phyloP scores from a whole-genome alignment of 805 yeast species.

The Wickerhamiella azyma region DNA sequence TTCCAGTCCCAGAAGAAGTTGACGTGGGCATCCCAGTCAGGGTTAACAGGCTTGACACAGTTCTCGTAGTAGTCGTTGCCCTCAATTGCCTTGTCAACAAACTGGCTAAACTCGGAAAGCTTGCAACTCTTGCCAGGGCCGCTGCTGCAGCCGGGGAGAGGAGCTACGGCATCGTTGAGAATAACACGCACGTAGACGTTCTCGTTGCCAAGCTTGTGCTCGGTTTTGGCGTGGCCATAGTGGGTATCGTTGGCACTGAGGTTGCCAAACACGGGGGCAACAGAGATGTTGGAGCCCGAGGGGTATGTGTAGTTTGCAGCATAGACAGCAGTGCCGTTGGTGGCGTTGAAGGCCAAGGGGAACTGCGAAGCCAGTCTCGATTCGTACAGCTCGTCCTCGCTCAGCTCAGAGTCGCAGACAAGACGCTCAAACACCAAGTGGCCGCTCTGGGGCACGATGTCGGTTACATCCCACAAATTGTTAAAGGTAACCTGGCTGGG shows the following conservation, averaged over 20 bases:
- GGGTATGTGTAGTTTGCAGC: slow-evolving; percentile 12
- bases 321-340: slow-evolving; percentile 14
- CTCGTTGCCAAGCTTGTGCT: slow-evolving; percentile 9
- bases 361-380: slow-evolving; percentile 5
- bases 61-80: slow-evolving; percentile 9
- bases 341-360: slow-evolving; percentile 17
- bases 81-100: slow-evolving; percentile 11
- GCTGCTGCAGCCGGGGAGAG: slow-evolving; percentile 33
- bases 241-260: slow-evolving; percentile 3
- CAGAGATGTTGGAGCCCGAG: slow-evolving; percentile 2
- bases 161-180: slow-evolving; percentile 41
- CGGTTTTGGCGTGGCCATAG: not conserved
- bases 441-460: slow-evolving; percentile 25
- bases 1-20: slow-evolving; percentile 21
- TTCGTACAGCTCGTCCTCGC: slow-evolving; percentile 6
- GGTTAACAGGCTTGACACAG: slow-evolving; percentile 13
- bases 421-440: slow-evolving; percentile 24
- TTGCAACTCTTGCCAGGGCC: slow-evolving; percentile 42
- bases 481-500: slow-evolving; percentile 31
- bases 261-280: slow-evolving; percentile 3
- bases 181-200: slow-evolving; percentile 35
- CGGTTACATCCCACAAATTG: slow-evolving; percentile 34
- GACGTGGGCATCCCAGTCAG: slow-evolving; percentile 15
- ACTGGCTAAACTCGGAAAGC: slow-evolving; percentile 19
- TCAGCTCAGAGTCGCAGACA: slow-evolving; percentile 26